Evolutionary conservation across 805 yeast species (phyloP).

Genomic region (Lipomyces oligophaga): DNA sequence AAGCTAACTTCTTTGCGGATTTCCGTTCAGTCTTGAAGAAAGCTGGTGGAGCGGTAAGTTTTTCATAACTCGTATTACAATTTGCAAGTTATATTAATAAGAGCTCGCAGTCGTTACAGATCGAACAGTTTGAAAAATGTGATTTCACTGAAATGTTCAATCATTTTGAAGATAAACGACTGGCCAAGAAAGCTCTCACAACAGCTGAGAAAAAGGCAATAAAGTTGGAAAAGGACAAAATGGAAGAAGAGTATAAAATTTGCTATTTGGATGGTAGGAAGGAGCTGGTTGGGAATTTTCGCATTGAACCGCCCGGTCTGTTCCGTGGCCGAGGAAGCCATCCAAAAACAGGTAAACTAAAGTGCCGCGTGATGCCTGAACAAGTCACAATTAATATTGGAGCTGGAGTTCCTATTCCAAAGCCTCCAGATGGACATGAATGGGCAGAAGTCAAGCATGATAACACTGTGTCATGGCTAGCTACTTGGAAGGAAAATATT

Average conservation of each 20-base stretch:
- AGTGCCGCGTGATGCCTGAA: constrained; percentile 83
- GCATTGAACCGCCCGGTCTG: constrained; percentile 94
- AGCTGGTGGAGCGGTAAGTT: constrained; percentile 55
- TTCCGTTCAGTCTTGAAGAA: constrained; percentile 66
- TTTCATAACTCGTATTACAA: constrained; percentile 4
- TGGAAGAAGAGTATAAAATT: constrained; percentile 76
- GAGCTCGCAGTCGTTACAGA: constrained; percentile 38
- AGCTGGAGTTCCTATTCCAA: constrained; percentile 65
- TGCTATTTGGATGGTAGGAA: constrained; percentile 82
- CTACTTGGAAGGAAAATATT: constrained; percentile 95
- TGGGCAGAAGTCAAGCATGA: constrained; percentile 93
- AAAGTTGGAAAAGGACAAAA: constrained; percentile 65
- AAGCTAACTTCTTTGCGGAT: constrained; percentile 79
- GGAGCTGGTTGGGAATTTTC: constrained; percentile 89
- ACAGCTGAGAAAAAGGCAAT: constrained; percentile 70
- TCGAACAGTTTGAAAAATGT: constrained; percentile 60
- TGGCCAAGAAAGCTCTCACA: constrained; percentile 65
- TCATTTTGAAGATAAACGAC: constrained; percentile 64
- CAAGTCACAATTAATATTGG: constrained; percentile 82
- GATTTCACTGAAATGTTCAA: constrained; percentile 74
- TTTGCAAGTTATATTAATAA: neutral
- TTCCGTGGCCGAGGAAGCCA: constrained; percentile 97
- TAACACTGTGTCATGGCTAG: constrained; percentile 89
- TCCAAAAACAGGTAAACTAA: constrained; percentile 90
- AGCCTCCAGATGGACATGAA: constrained; percentile 77